A percentile compares a stretch with the other conserved stretches of the same genome.
phyloP scores from a whole-genome alignment of 2,329 filamentous ascomycete genomes.

The Aphanoascus verrucosus region DNA sequence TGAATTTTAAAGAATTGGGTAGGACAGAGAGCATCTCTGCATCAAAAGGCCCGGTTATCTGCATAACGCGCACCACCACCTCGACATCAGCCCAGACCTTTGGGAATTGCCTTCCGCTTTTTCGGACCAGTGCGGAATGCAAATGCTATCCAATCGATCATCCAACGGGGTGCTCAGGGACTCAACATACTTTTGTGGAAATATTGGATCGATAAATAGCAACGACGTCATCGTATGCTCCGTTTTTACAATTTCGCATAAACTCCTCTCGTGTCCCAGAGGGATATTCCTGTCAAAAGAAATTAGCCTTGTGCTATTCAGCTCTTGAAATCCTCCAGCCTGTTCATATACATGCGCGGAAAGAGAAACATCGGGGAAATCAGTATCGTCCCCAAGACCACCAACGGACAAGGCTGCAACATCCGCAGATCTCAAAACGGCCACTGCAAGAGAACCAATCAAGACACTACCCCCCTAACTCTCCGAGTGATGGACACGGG shows the following conservation, averaged over 20 bases:
- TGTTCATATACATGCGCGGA: not conserved
- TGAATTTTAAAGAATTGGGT: conserved; percentile 38
- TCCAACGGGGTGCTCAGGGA: not conserved
- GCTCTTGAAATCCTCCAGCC: not conserved
- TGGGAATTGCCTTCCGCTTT: not conserved
- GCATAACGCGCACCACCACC: not conserved
- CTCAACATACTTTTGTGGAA: conserved; percentile 37
- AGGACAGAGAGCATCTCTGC: conserved; percentile 38
- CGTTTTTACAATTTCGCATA: conserved; percentile 44
- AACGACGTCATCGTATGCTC: conserved; percentile 45
- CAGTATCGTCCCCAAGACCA: conserved; percentile 3
- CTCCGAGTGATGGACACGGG: not conserved
- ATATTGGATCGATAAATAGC: conserved; percentile 50
- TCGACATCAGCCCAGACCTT: not conserved
- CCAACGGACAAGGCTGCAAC: not conserved
- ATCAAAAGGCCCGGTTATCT: conserved; percentile 41
- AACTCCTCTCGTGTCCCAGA: conserved; percentile 46
- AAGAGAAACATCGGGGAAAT: not conserved
- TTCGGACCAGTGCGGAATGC: not conserved
- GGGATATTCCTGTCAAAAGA: conserved; percentile 40
- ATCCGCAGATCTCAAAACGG: conserved; percentile 2
- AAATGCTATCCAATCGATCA: not conserved
- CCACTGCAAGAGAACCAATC: conserved; percentile 2
- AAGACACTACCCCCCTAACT: not conserved
- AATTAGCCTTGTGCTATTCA: not conserved